Base-by-base conservation (phyloP, 176 grass and related monocot species). In the Triticum urartu region DNA sequence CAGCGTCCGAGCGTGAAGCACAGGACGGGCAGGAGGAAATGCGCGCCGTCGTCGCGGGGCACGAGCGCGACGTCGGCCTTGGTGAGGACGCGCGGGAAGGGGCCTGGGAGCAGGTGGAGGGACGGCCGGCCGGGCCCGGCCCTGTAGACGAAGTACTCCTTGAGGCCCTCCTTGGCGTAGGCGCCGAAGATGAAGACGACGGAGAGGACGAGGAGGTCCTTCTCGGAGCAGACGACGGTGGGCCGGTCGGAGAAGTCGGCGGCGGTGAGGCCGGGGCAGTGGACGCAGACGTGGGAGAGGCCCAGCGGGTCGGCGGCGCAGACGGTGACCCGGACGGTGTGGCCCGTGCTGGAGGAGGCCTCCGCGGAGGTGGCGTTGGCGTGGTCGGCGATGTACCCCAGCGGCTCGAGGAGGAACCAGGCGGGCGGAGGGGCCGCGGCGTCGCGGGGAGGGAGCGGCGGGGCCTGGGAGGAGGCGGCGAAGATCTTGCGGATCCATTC, bases 141-240 rank as follows among this genome's bases (percentile, higher is more conserved):
- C 68, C 5, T 72, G 81, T 83, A 83, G n/a, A 83, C 6, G 81
- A 83, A 83, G 34, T 61, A 43, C 50, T 83, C 81, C 8, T 21
- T 8, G 47, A 77, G 47, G 47, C 47, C 73, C 26, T 77, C 25
- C 47, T 20, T 5, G 47, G 73, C 45, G 73, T 34, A 22, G 47
- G 42, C 5, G 20, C 64, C 40, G 17, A 5, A 14, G 9, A 4
- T 50, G 79, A 68, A 81, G 63, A 28, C 17, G 40, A 81, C 40
- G 0, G 26, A 39, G 63, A 81, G 25, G 64, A 81, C 6, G 63
- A 81, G 25, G 40, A 68, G 18, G 79, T 43, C 25, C 40, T 66
- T 64, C 15, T 48, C 79, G 39, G 25, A 66, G 40, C 39, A 30
- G 21, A 56, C 40, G 40, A 68, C 40, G 79, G 6, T 2, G 40